Evolutionary conservation across 106 monocot genomes (phyloP).

Genomic region (Dendrobium chrysotoxum): DNA sequence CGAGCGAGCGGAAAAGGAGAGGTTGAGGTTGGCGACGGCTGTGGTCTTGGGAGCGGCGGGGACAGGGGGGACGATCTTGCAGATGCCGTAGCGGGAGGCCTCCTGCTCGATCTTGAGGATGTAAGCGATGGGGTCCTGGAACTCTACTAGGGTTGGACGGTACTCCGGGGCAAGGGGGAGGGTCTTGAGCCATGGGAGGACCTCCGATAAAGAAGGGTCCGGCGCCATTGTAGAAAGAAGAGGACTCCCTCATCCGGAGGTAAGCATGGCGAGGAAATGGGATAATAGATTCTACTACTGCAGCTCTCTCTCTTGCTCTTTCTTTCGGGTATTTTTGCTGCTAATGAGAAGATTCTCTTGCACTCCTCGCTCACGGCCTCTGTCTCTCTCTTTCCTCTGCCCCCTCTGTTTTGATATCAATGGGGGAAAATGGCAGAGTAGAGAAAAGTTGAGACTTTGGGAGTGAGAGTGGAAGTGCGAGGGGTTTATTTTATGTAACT

Average conservation of each 20-base stretch:
- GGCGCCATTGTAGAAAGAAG: slow-evolving; percentile 12
- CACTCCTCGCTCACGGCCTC: background rate
- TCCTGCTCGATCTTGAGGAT: slow-evolving; percentile 92
- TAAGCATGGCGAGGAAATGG: background rate
- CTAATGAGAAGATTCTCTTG: background rate
- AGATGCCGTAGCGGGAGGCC: slow-evolving; percentile 86
- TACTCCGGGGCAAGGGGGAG: slow-evolving; percentile 89
- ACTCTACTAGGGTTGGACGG: slow-evolving; percentile 77
- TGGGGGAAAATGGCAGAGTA: slow-evolving; percentile 7
- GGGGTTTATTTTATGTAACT: background rate
- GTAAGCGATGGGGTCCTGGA: slow-evolving; percentile 88
- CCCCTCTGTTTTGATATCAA: background rate
- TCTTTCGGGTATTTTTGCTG: background rate
- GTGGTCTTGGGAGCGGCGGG: slow-evolving; percentile 53
- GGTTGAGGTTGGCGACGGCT: slow-evolving; percentile 47
- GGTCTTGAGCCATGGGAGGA: slow-evolving; percentile 69
- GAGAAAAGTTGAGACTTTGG: background rate
- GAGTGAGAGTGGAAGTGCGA: background rate
- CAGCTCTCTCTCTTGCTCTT: background rate
- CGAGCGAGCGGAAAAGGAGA: slow-evolving; percentile 43
- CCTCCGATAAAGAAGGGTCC: slow-evolving; percentile 21
- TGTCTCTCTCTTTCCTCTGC: slow-evolving; percentile 1
- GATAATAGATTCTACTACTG: background rate
- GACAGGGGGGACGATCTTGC: slow-evolving; percentile 95
- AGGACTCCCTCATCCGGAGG: background rate